Conservation (phyloP, 768 basidiomycete species). For the Mycena epipterygia region DNA sequence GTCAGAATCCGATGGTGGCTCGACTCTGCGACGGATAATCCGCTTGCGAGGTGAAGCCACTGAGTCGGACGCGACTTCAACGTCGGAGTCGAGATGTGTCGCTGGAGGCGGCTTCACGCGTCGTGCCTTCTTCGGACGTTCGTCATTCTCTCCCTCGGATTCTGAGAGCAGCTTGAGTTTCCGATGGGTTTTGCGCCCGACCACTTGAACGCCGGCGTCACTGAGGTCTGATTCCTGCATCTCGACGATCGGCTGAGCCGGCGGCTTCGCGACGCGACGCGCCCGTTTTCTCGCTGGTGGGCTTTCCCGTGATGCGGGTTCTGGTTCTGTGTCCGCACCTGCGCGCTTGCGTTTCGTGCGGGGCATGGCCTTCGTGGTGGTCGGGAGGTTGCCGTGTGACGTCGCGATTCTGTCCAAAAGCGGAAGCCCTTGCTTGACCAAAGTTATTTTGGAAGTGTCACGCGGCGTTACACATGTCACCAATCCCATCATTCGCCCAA, state of each 20-base stretch:
- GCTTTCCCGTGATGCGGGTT: background rate
- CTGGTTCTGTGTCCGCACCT: background rate
- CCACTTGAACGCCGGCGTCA: background rate
- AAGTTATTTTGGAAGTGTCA: no score
- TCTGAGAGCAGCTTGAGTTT: background rate
- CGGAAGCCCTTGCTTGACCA: no score
- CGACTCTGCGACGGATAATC: background rate
- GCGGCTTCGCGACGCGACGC: conserved; percentile 18
- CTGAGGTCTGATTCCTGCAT: conserved; percentile 15
- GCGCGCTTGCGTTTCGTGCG: conserved; percentile 20
- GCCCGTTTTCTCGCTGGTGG: conserved; percentile 19
- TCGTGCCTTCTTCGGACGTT: conserved; percentile 2
- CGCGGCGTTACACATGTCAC: no score
- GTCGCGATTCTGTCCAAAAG: no score
- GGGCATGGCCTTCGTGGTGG: conserved; percentile 1
- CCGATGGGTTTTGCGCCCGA: background rate
- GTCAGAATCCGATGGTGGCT: conserved; percentile 28
- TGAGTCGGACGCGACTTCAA: conserved; percentile 10
- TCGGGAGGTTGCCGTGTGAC: no score
- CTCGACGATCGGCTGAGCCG: conserved; percentile 7
- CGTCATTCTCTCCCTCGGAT: background rate
- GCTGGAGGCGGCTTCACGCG: background rate
- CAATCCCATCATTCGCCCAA: no score
- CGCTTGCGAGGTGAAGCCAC: conserved; percentile 12
- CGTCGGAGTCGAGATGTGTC: background rate